Percentiles rank a stretch among this genome's conserved stretches.
Conservation (phyloP, 441 rosid species). For the Bocquillonia castaneifolia region DNA sequence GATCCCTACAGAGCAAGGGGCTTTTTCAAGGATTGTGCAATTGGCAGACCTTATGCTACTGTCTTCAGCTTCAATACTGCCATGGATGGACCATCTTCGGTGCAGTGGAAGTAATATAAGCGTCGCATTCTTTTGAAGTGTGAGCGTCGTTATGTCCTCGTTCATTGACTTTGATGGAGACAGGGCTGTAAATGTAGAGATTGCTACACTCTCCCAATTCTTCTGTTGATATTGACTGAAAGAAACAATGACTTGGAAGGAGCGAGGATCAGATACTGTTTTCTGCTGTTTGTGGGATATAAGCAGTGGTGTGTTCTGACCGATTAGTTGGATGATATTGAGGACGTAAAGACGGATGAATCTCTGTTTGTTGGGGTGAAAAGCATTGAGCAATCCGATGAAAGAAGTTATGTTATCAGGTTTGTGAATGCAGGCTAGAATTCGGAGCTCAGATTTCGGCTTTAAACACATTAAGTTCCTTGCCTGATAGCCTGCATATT, state of each 20-base stretch:
- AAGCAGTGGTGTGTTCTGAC: slow-evolving; percentile 38
- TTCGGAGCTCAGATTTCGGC: slow-evolving; percentile 24
- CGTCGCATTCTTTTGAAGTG: slow-evolving; percentile 26
- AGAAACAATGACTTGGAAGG: slow-evolving; percentile 27
- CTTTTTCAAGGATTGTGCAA: slow-evolving; percentile 32
- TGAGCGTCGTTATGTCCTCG: slow-evolving; percentile 42
- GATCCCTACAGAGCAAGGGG: slow-evolving; percentile 57
- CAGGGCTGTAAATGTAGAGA: slow-evolving; percentile 31
- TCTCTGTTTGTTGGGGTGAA: slow-evolving; percentile 28
- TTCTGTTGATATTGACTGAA: slow-evolving; percentile 28
- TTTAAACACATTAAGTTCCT: slow-evolving; percentile 32
- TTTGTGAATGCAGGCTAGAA: slow-evolving; percentile 50
- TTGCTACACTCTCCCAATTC: background rate
- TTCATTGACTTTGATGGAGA: slow-evolving; percentile 35
- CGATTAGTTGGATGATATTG: slow-evolving; percentile 31
- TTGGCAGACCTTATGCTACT: slow-evolving; percentile 28
- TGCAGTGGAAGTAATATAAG: slow-evolving; percentile 42
- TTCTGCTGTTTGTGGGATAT: slow-evolving; percentile 27
- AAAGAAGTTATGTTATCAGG: slow-evolving; percentile 36
- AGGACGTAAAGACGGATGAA: slow-evolving; percentile 30
- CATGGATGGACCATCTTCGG: slow-evolving; percentile 24
- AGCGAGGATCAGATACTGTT: background rate
- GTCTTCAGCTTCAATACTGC: slow-evolving; percentile 25
- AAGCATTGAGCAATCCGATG: slow-evolving; percentile 32
- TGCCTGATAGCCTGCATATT: slow-evolving; percentile 39